Evolutionary conservation across 257 asterid species (phyloP).

Genomic region (Rauvolfia tetraphylla): DNA sequence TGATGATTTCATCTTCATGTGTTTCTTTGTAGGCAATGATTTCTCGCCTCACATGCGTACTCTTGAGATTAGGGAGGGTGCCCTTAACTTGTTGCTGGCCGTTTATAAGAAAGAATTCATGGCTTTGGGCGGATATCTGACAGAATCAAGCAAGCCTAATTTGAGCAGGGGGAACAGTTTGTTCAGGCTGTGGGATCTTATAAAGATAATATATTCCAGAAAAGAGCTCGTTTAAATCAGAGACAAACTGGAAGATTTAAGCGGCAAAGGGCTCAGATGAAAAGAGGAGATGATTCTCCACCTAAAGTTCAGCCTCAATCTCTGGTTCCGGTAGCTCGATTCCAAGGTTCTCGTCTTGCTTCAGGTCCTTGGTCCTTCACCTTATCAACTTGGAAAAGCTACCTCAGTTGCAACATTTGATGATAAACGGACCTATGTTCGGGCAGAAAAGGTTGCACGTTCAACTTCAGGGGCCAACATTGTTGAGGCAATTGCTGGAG

Average conservation of each 20-base stretch:
- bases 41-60: conserved; percentile 97
- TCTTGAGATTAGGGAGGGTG: conserved; percentile 95
- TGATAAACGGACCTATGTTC: too few species aligned
- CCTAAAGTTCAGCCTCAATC: conserved; percentile 57
- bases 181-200: conserved; percentile 42
- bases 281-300: conserved; percentile 58
- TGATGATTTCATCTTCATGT: conserved; percentile 87
- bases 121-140: conserved; percentile 66
- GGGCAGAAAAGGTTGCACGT: too few species aligned
- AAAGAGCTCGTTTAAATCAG: conserved; percentile 33
- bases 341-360: conserved; percentile 54
- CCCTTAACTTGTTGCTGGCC: conserved; percentile 80
- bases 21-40: too few species aligned
- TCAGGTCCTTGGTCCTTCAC: too few species aligned
- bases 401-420: too few species aligned
- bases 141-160: conserved; percentile 38
- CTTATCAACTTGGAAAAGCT: too few species aligned
- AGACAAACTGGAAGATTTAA: conserved; percentile 69
- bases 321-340: conserved; percentile 64
- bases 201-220: conserved; percentile 44
- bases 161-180: conserved; percentile 29
- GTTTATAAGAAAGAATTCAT: conserved; percentile 79
- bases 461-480: too few species aligned
- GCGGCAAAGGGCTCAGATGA: conserved; percentile 56
- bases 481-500: conserved; percentile 37